A percentile compares a stretch with the other conserved stretches of the same genome.
Conservation (phyloP, 352 stramenopile species). For the Thraustochytrium sp. region DNA sequence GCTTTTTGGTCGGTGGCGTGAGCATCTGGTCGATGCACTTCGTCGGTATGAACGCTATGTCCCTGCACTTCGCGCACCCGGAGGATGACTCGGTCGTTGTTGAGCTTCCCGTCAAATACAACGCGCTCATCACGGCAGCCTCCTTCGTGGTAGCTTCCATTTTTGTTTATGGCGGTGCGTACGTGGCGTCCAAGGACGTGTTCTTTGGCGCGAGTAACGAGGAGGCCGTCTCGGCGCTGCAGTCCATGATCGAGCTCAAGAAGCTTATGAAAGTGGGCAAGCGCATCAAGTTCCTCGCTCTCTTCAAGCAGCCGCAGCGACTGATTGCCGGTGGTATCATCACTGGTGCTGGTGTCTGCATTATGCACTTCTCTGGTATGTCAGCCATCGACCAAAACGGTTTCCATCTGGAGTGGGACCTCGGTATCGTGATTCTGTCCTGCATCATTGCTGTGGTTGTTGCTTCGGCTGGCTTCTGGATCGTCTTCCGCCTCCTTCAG, state of each 20-base stretch:
- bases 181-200: background rate
- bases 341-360: background rate
- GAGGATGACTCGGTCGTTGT: background rate
- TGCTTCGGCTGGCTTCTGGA: constrained; percentile 15
- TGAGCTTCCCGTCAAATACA: background rate
- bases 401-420: background rate
- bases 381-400: background rate
- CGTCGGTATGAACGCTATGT: background rate
- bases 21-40: constrained; percentile 27
- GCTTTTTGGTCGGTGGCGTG: constrained; percentile 1
- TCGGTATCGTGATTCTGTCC: background rate
- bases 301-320: background rate
- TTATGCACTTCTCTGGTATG: constrained; percentile 27
- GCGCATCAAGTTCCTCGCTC: constrained; percentile 3
- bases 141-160: background rate
- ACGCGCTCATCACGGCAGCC: background rate
- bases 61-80: background rate
- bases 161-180: background rate
- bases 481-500: constrained; percentile 31
- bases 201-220: constrained; percentile 21
- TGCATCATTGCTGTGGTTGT: constrained; percentile 23
- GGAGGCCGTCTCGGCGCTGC: background rate
- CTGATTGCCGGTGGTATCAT: constrained; percentile 10
- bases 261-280: constrained; percentile 17
- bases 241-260: constrained; percentile 12